phyloP scores from a whole-genome alignment of 176 grass and related monocot species.

The Avena sativa region DNA sequence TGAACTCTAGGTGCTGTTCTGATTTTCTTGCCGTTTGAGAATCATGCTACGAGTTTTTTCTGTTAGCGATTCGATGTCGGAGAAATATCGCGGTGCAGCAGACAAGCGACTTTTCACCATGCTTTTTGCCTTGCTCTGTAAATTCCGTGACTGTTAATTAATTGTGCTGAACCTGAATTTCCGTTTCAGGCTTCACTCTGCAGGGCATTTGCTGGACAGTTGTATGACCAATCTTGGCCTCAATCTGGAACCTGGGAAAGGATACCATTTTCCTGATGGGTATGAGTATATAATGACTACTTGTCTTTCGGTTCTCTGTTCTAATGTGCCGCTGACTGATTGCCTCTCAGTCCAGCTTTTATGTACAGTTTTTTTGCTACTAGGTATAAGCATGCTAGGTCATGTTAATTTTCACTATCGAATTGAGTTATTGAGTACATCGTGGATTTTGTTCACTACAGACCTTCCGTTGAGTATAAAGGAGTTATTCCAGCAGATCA shows the following conservation, averaged over 20 bases:
- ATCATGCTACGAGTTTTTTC: too few relatives aligned
- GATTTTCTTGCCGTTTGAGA: too few relatives aligned
- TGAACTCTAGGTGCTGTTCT: conserved; percentile 74
- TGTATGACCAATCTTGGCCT: conserved; percentile 65
- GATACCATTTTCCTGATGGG: conserved; percentile 90
- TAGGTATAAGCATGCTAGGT: not conserved
- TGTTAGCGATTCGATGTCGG: not conserved
- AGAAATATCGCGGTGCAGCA: not conserved
- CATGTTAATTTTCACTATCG: conserved; percentile 26
- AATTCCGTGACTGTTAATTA: not conserved
- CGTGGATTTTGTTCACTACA: conserved; percentile 25
- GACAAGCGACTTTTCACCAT: not conserved
- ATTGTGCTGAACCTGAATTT: not conserved
- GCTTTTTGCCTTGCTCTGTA: not conserved
- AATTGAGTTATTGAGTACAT: not conserved
- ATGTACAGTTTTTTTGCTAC: not conserved
- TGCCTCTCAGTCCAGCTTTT: not conserved
- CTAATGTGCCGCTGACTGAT: not conserved
- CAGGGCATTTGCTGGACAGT: conserved; percentile 88
- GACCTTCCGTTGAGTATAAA: conserved; percentile 83
- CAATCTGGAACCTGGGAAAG: conserved; percentile 75
- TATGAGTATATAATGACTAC: conserved; percentile 4
- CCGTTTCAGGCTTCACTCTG: conserved; percentile 84
- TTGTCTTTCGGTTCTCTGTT: not conserved
- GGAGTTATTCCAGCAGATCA: conserved; percentile 65